Evolutionary conservation across 345 rosid genomes (phyloP).

Genomic region (Limnanthes douglasii): DNA sequence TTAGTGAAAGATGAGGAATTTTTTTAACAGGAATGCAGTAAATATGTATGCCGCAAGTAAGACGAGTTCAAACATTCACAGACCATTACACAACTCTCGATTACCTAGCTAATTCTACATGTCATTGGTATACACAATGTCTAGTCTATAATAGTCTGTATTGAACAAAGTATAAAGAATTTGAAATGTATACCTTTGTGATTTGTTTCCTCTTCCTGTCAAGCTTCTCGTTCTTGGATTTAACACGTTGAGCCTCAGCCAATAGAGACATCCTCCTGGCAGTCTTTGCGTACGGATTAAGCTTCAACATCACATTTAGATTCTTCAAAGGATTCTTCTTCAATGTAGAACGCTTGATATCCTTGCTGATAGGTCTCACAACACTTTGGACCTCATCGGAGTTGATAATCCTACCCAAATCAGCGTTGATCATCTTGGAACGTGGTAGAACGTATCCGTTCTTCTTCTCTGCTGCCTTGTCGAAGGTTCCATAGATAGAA

Average conservation of each 20-base stretch:
- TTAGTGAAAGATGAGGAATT: no score
- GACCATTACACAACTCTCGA: no score
- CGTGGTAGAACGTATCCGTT: slow-evolving; percentile 82
- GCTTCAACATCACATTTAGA: slow-evolving; percentile 57
- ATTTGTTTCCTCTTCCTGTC: slow-evolving; percentile 63
- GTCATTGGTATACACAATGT: no score
- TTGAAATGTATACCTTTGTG: slow-evolving; percentile 62
- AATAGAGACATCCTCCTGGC: slow-evolving; percentile 87
- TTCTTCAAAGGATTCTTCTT: slow-evolving; percentile 98
- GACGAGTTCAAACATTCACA: no score
- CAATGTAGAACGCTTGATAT: slow-evolving; percentile 50
- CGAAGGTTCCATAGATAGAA: slow-evolving; percentile 72
- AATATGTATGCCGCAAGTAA: no score
- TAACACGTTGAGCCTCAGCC: slow-evolving; percentile 87
- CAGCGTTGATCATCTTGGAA: slow-evolving; percentile 94
- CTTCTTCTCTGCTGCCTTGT: slow-evolving; percentile 75
- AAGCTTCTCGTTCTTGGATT: slow-evolving; percentile 96
- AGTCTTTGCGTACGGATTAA: slow-evolving; percentile 93
- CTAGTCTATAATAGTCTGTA: no score
- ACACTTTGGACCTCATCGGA: slow-evolving; percentile 94
- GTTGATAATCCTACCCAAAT: slow-evolving; percentile 79
- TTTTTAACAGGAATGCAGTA: no score
- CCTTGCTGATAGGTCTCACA: slow-evolving; percentile 67
- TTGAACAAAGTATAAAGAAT: no score
- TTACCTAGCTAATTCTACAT: no score